Evolutionary conservation across 257 asterid genomes (phyloP).

Genomic region (Mitragyna speciosa): DNA sequence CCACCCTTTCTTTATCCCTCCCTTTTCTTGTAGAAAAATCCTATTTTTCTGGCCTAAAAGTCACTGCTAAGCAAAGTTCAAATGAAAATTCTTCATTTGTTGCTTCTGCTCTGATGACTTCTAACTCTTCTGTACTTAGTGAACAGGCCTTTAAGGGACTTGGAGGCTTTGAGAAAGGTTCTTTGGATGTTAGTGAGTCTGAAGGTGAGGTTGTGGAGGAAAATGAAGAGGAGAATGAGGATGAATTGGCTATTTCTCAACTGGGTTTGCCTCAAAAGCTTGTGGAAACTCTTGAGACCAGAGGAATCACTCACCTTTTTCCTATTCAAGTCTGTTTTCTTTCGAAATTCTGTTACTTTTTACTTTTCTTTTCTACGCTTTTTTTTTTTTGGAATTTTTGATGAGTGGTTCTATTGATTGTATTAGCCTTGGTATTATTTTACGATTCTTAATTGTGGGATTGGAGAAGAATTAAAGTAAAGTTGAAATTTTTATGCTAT

Average conservation of each 20-base stretch:
- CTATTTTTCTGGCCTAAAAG: constrained; percentile 30
- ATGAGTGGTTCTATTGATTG: neutral
- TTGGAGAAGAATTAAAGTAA: neutral
- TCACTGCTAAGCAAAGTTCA: neutral
- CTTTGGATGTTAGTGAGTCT: constrained; percentile 40
- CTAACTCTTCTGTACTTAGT: constrained; percentile 74
- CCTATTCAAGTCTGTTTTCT: constrained; percentile 63
- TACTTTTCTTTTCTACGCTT: neutral
- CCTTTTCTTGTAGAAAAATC: constrained; percentile 47
- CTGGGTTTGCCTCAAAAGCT: constrained; percentile 77
- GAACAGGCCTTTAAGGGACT: constrained; percentile 86
- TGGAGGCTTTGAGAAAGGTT: constrained; percentile 53
- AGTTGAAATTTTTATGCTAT: neutral
- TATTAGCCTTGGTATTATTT: neutral
- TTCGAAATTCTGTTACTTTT: neutral
- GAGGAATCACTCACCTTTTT: constrained; percentile 82
- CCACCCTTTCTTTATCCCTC: constrained; percentile 41
- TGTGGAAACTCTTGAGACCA: constrained; percentile 63
- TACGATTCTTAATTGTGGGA: neutral
- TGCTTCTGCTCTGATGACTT: constrained; percentile 63
- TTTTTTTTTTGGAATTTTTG: too few relatives aligned
- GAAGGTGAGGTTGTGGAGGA: constrained; percentile 27
- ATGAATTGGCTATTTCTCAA: constrained; percentile 59
- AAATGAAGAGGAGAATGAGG: constrained; percentile 29
- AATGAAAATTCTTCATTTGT: constrained; percentile 35